A percentile compares a stretch with the other conserved stretches of the same genome.
phyloP scores from a whole-genome alignment of 495 filamentous ascomycete species.

The Hypoxylon rickii region DNA sequence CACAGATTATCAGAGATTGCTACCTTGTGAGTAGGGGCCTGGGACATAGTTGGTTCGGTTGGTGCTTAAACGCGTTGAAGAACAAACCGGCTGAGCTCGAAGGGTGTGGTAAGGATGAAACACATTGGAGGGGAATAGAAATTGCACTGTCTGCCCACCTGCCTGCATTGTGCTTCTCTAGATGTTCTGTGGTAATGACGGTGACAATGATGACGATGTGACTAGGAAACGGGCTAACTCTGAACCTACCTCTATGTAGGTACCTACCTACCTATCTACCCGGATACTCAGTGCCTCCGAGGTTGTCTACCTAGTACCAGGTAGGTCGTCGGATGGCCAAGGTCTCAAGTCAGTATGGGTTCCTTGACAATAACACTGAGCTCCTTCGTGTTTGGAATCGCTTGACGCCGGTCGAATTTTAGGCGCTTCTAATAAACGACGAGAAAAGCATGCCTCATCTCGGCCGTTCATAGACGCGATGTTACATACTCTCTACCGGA shows the following conservation, averaged over 20 bases:
- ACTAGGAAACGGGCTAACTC: neutral
- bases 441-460: constrained; percentile 3
- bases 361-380: too few species aligned
- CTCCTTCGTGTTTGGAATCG: neutral
- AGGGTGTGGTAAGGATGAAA: constrained; percentile 30
- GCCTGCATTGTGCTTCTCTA: constrained; percentile 14
- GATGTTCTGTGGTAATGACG: neutral
- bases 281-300: neutral
- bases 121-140: constrained; percentile 22
- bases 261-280: neutral
- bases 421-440: neutral
- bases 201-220: constrained; percentile 1
- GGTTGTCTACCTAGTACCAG: too few species aligned
- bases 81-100: constrained; percentile 22
- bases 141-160: constrained; percentile 19
- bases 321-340: too few species aligned
- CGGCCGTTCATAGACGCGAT: constrained; percentile 19
- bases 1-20: too few species aligned
- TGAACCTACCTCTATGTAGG: constrained; percentile 10
- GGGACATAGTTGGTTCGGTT: constrained; percentile 14
- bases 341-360: too few species aligned
- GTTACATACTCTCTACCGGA: constrained; percentile 27
- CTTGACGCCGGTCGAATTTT: neutral
- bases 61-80: constrained; percentile 14
- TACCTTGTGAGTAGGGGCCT: too few species aligned